These are phyloP conservation scores for Thielaviopsis euricoi DNA, from an alignment of 2,329 filamentous ascomycete species.

Conservation along the genomic window DNA sequence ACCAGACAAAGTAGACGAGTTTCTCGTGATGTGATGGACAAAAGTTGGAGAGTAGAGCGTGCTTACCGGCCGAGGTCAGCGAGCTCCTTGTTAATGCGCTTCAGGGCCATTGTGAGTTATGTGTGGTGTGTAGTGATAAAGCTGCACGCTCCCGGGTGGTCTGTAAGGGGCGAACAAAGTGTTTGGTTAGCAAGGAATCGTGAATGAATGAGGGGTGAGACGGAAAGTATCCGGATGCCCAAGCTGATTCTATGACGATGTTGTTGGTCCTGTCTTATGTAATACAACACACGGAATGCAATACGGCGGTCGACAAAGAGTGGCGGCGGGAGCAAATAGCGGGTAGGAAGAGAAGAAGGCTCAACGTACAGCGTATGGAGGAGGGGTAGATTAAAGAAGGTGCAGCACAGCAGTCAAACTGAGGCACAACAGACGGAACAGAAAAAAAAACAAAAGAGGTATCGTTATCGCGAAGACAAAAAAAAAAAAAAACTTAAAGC, in stretches of 20 bases:
- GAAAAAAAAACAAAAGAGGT: slow-evolving; percentile 1
- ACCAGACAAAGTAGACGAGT: background rate
- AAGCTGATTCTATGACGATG: background rate
- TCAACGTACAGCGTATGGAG: slow-evolving; percentile 2
- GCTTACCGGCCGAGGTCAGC: slow-evolving; percentile 74
- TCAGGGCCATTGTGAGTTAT: slow-evolving; percentile 54
- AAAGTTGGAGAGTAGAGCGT: slow-evolving; percentile 14
- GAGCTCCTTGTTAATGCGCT: slow-evolving; percentile 91
- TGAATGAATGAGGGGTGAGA: no score
- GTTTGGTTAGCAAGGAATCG: background rate
- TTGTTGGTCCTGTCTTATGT: background rate
- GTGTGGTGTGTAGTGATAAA: slow-evolving; percentile 9
- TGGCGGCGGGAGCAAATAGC: background rate
- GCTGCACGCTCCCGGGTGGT: background rate
- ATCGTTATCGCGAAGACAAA: background rate
- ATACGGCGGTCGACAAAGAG: background rate
- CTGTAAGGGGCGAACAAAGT: background rate
- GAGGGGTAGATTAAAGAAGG: background rate
- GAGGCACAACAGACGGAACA: background rate
- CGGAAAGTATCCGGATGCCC: no score
- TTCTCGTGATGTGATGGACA: background rate
- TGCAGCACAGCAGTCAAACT: background rate
- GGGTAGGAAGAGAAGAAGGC: background rate
- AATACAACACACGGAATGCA: background rate
- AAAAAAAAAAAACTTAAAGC: background rate